Evolutionary conservation across 768 basidiomycete genomes (phyloP), one percentile per base, ranked within the genome.

Genomic region (Sporobolomyces roseus): DNA sequence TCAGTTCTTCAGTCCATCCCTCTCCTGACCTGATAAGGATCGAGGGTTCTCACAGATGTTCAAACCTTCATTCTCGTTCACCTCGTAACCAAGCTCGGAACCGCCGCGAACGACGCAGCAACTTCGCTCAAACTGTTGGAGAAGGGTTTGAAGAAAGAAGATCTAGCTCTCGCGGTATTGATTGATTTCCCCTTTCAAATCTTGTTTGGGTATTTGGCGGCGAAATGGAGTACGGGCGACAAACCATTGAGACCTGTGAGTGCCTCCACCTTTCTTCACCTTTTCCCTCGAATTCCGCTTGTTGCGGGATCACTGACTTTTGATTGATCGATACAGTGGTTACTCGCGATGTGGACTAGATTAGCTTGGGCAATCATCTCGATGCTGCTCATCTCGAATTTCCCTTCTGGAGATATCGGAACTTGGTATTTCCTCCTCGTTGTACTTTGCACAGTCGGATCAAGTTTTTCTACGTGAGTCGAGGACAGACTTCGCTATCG

Each of bases 121-220:
- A 92, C 91, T 4, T 86, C 85, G 29, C 83, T 98, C 50, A 99
- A 99, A 77, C 85, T 98, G 80, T 88, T 99, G 49, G 96, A 99
- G 79, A 98, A 98, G 77, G 96, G 96, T 2, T 83, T 99, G 61
- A 88, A 87, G 66, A 88, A 93, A 46, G 96, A 98, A 81, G 96
- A 99, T 75, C 83, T 98, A 45, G 93, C 96, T n/a, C 83, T 93
- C 21, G 88, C 91, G 5, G 93, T 94, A 50, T 85, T 98, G 45
- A 88, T 98, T 72, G 96, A 99, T 79, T 97, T 98, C 74, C 96
- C 96, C 3, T 94, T 96, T 80, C 93, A 98, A 81, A 91, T 99
- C 58, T 77, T 89, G 64, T 93, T 91, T 27, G 94, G 94, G 9
- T 98, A 90, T 88, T 81, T 94, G 30, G 91, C 93, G 2, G 94